Evolutionary conservation across 2,329 filamentous ascomycete species (phyloP), one percentile per base, ranked within the genome.

Genomic region (Pseudogymnoascus sp.): DNA sequence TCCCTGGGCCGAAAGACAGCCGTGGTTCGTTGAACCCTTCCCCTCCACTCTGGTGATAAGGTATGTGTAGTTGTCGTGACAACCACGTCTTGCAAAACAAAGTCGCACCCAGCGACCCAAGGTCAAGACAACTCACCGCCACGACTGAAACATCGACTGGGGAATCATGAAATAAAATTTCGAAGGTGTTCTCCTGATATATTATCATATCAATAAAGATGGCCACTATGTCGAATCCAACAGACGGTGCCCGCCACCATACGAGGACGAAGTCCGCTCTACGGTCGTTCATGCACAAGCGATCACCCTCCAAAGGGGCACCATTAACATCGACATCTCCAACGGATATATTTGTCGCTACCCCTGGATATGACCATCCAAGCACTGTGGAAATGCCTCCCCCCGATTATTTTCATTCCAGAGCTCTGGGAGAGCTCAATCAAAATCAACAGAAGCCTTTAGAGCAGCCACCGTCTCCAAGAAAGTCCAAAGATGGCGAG

Each of bases 371-470:
- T 23, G 65, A 64, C 13, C 45, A 39, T 19, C 58, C 56, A 34
- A 58, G 61, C 26, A 18, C 63, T 30, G 72, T 71, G 63, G 59
- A 66, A 71, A 62, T 73, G 70, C 61, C 75, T 70, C 67, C 71
- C 71, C 34, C 71, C 63, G 65, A 71, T 59, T 65, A 67, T 64
- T 64, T 65, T 13, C 73, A 75, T 58, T 71, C 75, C 5, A 70
- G 75, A 33, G 78, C 81, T 59, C 73, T 85, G 13, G 77, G 77
- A 56, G 82, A 85, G 68, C 75, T 83, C 41, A 79, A 80, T 61
- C 76, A 80, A 61, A 84, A 84, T 68, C 77, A 78, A 60, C 72
- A 65, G 64, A 75, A 74, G 60, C 15, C 45, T 30, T 10, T 19
- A 7, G 68, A 72, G 55, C 66, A 69, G 19, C 69, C 72, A 21